Base-by-base conservation (phyloP, 208 protist genomes). In the Wallacemonas sp. region DNA sequence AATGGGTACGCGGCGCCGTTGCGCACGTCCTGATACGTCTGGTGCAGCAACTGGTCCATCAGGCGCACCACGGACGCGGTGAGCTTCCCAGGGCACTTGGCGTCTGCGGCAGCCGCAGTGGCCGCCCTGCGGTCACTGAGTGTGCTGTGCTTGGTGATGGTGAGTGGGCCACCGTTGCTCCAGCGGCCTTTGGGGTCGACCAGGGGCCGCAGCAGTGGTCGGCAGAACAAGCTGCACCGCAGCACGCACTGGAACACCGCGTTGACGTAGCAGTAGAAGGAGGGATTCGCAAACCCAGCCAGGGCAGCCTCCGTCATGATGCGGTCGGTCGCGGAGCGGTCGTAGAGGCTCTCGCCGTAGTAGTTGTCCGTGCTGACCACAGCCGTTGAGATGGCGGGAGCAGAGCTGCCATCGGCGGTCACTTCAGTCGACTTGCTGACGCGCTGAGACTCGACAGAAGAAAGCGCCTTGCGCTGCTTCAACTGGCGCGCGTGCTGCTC, bases 241-340 rank as follows among this genome's bases (percentile, higher is more conserved):
- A 91, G 81, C 33, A 99, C 64, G 72, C 96, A 98, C 81, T 99
- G 98, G 52, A 99, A 48, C 1, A 96, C 88, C 1, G 90, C 88
- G 78, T 99, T 99, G 76, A 99, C 92, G 70, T 98, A 99, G 72
- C 98, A 99, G 14, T 94, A 98, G 69, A 98, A 98, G 54, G 89
- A 88, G 32, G 78, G 66, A 71, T 98, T 98, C 1, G 78, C 66
- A 24, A 98, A 84, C 46, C 96, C 96, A 52, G 72, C 73, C 61
- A 97, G 68, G 21, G 72, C 70, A 33, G 83, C 81, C 9, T 66
- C 44, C 21, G 70, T 74, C 41, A 87, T 68, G 34, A 83, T 55
- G 41, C 65, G 68, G 52, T 88, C 82, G 23, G 71, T 78, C 63
- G 79, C 68, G 1, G 55, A 74, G 21, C 78, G 76, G 23, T 63